These are phyloP conservation scores for Cladosporium phlei DNA, from an alignment of 2,329 filamentous ascomycete genomes.

Conservation along the genomic window DNA sequence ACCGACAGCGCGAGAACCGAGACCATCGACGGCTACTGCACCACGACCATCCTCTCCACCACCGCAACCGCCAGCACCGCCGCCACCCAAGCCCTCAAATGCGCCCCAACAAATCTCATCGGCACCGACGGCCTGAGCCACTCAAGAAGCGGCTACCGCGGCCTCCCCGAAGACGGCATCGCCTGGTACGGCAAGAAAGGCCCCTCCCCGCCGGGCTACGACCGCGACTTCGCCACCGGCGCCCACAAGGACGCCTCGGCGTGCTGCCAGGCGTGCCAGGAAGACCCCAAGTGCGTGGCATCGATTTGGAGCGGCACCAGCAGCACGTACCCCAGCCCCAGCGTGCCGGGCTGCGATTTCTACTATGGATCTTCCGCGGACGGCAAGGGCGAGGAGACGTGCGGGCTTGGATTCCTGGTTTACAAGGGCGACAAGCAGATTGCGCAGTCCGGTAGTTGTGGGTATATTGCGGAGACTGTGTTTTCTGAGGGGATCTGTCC, in stretches of 20 bases:
- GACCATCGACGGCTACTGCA: neutral
- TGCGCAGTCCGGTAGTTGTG: neutral
- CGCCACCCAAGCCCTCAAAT: neutral
- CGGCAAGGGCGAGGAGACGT: neutral
- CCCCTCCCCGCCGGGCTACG: neutral
- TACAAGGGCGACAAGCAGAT: neutral
- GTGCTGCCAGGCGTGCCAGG: conserved; percentile 9
- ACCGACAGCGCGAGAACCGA: neutral
- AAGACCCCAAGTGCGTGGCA: neutral
- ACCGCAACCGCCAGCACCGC: neutral
- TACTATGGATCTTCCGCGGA: neutral
- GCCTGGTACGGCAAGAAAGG: neutral
- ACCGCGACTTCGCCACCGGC: no score
- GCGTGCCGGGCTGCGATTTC: neutral
- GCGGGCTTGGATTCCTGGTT: neutral
- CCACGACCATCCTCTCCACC: neutral
- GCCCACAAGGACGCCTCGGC: conserved; percentile 8
- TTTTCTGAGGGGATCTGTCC: neutral
- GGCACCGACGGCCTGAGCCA: neutral
- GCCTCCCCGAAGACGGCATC: neutral
- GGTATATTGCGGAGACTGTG: conserved; percentile 4
- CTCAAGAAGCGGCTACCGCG: neutral
- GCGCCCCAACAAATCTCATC: neutral
- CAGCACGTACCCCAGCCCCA: neutral
- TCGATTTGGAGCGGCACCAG: neutral